Evolutionary conservation across 2,329 filamentous ascomycete genomes (phyloP), one percentile per base, ranked within the genome.

Genomic region (Neoscytalidium dimidiatum): DNA sequence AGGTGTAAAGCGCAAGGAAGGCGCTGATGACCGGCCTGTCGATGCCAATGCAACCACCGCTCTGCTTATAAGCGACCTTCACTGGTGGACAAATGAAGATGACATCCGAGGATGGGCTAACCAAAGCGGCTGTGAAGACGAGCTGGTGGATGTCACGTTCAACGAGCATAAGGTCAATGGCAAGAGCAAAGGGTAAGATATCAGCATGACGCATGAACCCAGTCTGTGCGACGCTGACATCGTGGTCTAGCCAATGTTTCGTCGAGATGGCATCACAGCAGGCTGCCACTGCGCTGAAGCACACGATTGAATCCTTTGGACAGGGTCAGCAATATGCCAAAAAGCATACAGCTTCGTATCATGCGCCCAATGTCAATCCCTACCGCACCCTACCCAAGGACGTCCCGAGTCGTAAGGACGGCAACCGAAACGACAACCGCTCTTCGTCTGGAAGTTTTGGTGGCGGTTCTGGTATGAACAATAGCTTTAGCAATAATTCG

Each of bases 121-220:
- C 69, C 85, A 91, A 69, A 92, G 90, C n/a, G 86, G 86, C 2
- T 92, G 88, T 70, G 95, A 98, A 76, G 85, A 89, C 51, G 92
- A 97, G 72, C 81, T 98, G 19, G 93, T 92, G 72, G 95, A 98
- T 67, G 88, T 99, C 60, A 97, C 94, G 0, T 99, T 98, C 77
- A 97, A 92, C 72, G 95, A 99, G 77, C 95, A 98, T 79, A 99
- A 99, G 77, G 94, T 98, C 53, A 99, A 99, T 71, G 95, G 95
- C 71, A 99, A 99, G 81, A 97, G 92, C 80, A 97, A 98, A 82
- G 94, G 95, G 94, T 96, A 84, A 68, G 88, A 78, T 35, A 3
- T 43, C 19, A 23, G 29, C 11, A 62, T 21, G 17, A 8, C 14
- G 28, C 21, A 29, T 9, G 3, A n/a, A 48, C 14, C 17, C 33